A percentile compares a stretch with the other conserved stretches of the same genome.
These are phyloP conservation scores for Sclerotinia trifoliorum DNA, from an alignment of 2,329 filamentous ascomycete species.

Conservation along the genomic window DNA sequence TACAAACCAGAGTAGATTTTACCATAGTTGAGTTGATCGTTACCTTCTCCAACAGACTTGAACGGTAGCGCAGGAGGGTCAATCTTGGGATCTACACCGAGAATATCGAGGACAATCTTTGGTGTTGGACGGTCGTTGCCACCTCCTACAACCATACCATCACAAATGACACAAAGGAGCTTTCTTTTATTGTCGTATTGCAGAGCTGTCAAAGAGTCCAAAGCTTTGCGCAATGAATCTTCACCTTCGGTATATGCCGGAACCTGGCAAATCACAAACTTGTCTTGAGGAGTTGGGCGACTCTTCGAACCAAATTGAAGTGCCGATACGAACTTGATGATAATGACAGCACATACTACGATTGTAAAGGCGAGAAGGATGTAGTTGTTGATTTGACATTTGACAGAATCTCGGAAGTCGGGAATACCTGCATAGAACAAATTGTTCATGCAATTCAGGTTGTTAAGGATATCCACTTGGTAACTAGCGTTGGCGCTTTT, in stretches of 20 bases:
- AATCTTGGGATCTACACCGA: conserved; percentile 94
- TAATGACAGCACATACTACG: conserved; percentile 75
- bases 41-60: conserved; percentile 85
- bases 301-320: conserved; percentile 92
- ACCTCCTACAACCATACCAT: conserved; percentile 93
- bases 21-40: conserved; percentile 93
- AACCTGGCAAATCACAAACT: conserved; percentile 98
- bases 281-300: conserved; percentile 87
- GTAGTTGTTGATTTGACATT: conserved; percentile 87
- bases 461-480: conserved; percentile 56
- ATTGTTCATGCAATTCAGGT: conserved; percentile 77
- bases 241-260: conserved; percentile 98
- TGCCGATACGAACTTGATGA: conserved; percentile 87
- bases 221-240: conserved; percentile 85
- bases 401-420: conserved; percentile 76
- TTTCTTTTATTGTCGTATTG: conserved; percentile 99
- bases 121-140: conserved; percentile 96
- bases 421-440: conserved; percentile 78
- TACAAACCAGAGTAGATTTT: conserved; percentile 98
- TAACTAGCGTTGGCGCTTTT: conserved; percentile 52
- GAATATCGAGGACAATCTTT: conserved; percentile 95
- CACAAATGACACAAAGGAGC: conserved; percentile 92
- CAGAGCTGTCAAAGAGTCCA: conserved; percentile 90
- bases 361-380: conserved; percentile 85
- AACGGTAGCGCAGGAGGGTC: conserved; percentile 93